Evolutionary conservation across 2,329 filamentous ascomycete genomes (phyloP).

Genomic region (Plectosphaerella sp.): DNA sequence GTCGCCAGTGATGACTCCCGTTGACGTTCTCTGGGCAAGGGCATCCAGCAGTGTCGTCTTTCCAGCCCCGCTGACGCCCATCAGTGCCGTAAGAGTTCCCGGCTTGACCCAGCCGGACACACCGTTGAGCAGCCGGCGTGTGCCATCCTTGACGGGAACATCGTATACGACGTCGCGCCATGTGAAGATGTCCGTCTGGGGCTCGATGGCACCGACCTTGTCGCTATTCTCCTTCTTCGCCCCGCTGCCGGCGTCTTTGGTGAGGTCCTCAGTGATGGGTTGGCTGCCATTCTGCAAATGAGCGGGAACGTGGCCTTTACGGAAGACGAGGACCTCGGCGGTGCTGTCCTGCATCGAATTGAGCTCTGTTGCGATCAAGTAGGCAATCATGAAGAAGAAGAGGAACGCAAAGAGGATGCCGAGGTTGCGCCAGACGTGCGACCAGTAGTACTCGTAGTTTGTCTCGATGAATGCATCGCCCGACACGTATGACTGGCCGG

Average conservation of each 20-base stretch:
- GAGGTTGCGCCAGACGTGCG: constrained; percentile 63
- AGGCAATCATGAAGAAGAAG: constrained; percentile 58
- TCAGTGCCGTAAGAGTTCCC: constrained; percentile 77
- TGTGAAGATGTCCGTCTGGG: constrained; percentile 61
- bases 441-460: constrained; percentile 52
- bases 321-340: constrained; percentile 68
- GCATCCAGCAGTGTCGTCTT: constrained; percentile 40
- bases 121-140: constrained; percentile 69
- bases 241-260: constrained; percentile 33
- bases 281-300: constrained; percentile 27
- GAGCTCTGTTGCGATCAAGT: constrained; percentile 60
- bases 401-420: constrained; percentile 64
- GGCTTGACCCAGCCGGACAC: constrained; percentile 89
- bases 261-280: constrained; percentile 23
- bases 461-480: constrained; percentile 57
- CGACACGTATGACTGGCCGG: constrained; percentile 48
- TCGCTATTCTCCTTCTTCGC: constrained; percentile 45
- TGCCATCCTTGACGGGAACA: constrained; percentile 67
- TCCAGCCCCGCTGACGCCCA: constrained; percentile 52
- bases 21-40: constrained; percentile 44
- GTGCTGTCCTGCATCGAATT: constrained; percentile 60
- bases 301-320: constrained; percentile 45
- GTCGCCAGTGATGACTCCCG: constrained; percentile 61
- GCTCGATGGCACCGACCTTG: constrained; percentile 26
- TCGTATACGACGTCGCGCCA: constrained; percentile 74